A percentile compares a stretch with the other conserved stretches of the same genome.
Conservation (phyloP, 2,329 filamentous ascomycete genomes). For the Neurospora sp. region DNA sequence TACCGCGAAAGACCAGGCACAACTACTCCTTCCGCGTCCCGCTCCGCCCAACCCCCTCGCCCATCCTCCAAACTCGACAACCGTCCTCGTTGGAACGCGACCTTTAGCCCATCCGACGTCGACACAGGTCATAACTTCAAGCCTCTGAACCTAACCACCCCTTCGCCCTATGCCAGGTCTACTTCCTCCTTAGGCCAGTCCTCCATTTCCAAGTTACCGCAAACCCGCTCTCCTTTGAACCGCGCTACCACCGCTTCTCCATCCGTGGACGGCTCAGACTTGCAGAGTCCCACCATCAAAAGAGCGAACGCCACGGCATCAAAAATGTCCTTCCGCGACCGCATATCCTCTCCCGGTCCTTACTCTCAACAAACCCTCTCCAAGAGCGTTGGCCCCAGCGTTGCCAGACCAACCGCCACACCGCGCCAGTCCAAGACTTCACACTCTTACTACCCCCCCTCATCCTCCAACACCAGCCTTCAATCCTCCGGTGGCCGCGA, state of each 20-base stretch:
- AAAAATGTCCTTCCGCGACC: conserved; percentile 43
- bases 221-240: conserved; percentile 36
- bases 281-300: conserved; percentile 34
- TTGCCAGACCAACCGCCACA: background rate
- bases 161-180: conserved; percentile 46
- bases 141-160: conserved; percentile 49
- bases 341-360: conserved; percentile 39
- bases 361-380: conserved; percentile 35
- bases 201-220: conserved; percentile 38
- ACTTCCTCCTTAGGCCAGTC: conserved; percentile 32
- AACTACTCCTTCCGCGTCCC: background rate
- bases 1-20: background rate
- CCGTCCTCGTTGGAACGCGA: conserved; percentile 65
- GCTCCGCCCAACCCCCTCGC: conserved; percentile 22
- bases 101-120: conserved; percentile 53
- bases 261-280: conserved; percentile 15
- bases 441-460: background rate
- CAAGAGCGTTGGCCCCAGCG: conserved; percentile 12
- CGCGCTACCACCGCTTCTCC: conserved; percentile 41
- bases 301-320: conserved; percentile 19
- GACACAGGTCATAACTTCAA: conserved; percentile 61
- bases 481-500: background rate
- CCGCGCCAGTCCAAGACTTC: background rate
- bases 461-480: background rate
- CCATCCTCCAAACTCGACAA: conserved; percentile 38